Percentiles rank a stretch among this genome's conserved stretches.
These are phyloP conservation scores for Didymella exigua DNA, from an alignment of 2,329 filamentous ascomycete species.

Conservation along the genomic window DNA sequence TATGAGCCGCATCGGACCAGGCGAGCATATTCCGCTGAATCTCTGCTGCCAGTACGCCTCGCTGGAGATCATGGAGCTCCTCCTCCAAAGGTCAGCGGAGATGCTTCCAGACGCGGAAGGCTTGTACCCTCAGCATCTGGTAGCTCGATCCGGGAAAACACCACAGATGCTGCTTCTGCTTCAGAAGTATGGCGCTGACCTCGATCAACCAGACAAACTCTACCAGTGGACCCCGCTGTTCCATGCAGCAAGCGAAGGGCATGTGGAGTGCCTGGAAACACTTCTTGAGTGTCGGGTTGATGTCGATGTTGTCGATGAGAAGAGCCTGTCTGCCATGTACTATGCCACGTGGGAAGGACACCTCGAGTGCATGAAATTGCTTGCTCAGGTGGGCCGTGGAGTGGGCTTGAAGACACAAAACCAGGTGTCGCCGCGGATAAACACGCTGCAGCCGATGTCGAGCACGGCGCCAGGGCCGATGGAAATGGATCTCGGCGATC, in stretches of 20 bases:
- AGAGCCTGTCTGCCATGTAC: slow-evolving; percentile 92
- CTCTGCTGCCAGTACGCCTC: slow-evolving; percentile 94
- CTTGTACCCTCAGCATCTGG: slow-evolving; percentile 94
- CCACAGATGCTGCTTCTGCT: slow-evolving; percentile 80
- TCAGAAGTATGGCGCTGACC: slow-evolving; percentile 82
- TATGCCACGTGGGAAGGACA: slow-evolving; percentile 99
- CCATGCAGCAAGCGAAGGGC: slow-evolving; percentile 94
- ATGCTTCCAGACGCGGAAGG: slow-evolving; percentile 96
- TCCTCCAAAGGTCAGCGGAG: slow-evolving; percentile 78
- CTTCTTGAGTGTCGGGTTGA: slow-evolving; percentile 81
- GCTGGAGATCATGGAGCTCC: slow-evolving; percentile 78
- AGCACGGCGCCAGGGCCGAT: slow-evolving; percentile 48
- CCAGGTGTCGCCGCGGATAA: slow-evolving; percentile 51
- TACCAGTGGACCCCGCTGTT: slow-evolving; percentile 98
- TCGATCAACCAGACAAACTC: slow-evolving; percentile 91
- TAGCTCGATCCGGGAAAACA: slow-evolving; percentile 84
- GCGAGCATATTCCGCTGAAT: slow-evolving; percentile 93
- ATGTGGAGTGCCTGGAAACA: slow-evolving; percentile 83
- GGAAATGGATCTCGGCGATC: slow-evolving; percentile 69
- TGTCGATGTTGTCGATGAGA: slow-evolving; percentile 84
- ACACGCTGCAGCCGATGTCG: slow-evolving; percentile 40
- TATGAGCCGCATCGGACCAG: slow-evolving; percentile 82
- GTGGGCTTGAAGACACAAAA: slow-evolving; percentile 42
- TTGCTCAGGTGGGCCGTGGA: slow-evolving; percentile 62
- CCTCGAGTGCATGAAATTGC: slow-evolving; percentile 87